phyloP scores from a whole-genome alignment of 2,329 filamentous ascomycete species.

The Phyllosticta capitalensis region DNA sequence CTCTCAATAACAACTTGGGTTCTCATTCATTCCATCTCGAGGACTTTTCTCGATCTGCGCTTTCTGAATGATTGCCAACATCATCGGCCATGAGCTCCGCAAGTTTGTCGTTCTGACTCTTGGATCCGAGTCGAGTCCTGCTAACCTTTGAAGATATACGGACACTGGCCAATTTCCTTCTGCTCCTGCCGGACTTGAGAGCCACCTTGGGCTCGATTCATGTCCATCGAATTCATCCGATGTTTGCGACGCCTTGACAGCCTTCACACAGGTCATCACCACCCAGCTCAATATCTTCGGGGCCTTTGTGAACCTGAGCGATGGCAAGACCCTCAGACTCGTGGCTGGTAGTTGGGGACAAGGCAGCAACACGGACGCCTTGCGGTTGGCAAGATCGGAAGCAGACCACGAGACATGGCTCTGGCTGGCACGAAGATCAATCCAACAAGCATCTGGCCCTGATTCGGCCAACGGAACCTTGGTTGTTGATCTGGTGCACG shows the following conservation, averaged over 20 bases:
- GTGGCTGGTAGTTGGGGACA: constrained; percentile 3
- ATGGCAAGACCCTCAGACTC: constrained; percentile 5
- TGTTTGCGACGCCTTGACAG: constrained; percentile 9
- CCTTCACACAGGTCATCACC: constrained; percentile 8
- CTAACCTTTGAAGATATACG: constrained; percentile 8
- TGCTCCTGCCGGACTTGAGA: constrained; percentile 2
- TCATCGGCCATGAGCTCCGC: constrained; percentile 10
- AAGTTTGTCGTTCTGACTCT: constrained; percentile 2
- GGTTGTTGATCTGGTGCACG: background rate
- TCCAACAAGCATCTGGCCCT: background rate
- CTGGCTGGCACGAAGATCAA: constrained; percentile 5
- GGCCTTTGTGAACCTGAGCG: constrained; percentile 10
- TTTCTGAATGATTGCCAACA: constrained; percentile 8
- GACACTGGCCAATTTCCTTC: constrained; percentile 9
- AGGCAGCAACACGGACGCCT: background rate
- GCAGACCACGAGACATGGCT: constrained; percentile 1
- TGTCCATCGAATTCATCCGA: background rate
- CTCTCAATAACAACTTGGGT: background rate
- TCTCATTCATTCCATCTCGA: background rate
- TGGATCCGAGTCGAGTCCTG: background rate
- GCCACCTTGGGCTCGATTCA: background rate
- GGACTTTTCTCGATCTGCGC: constrained; percentile 1
- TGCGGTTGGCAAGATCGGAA: background rate
- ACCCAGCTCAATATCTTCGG: constrained; percentile 6
- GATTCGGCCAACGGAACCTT: background rate